Evolutionary conservation across 371 early-diverging fungal species (phyloP), one percentile per base, ranked within the genome.

Genomic region (Zopfochytrium polystomum): DNA sequence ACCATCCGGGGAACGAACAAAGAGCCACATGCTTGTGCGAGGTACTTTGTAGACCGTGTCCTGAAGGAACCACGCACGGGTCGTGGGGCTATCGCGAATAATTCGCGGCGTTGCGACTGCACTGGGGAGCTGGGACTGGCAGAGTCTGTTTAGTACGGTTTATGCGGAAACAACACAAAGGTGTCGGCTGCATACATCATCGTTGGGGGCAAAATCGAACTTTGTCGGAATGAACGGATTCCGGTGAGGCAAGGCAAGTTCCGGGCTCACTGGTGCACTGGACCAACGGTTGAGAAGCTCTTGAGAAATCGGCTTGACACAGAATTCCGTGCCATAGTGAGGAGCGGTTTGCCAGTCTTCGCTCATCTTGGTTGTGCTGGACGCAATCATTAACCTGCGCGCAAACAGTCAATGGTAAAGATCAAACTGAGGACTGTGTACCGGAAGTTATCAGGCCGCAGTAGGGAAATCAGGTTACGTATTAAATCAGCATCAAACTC

Each of bases 1-100:
- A 1, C 70, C 71, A 31, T 65, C 48, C 0, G 74, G 75, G 4
- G 62, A 47, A 11, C 59, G 51, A 32, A 65, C 48, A 15, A 65
- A 47, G 11, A 86, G 79, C 67, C 73, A 80, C 6, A 81, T 70
- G 58, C 76, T 79, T 27, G 85, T 84, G 56, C 88, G 83, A 43
- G 92, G 92, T 1, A 89, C 87, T 81, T 81, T 86, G 67, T 91
- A 95, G 1, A 81, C 85, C 63, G 93, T 92, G 63, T 95, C 95
- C 67, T 86, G 87, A 75, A 93, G 92, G 73, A 89, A 85, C 96
- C 96, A 96, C 61, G 93, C 62, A 29, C 93, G 84, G 23, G 74
- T 62, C 18, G 83, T 55, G 20, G 84, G 75, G n/a, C 81, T 81
- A 15, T 93, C 89, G 47, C 74, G 71, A 53, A 90, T 78, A 38